Evolutionary conservation across 2,329 filamentous ascomycete genomes (phyloP), one percentile per base, ranked within the genome.

Genomic region (Cytospora schulzeri): DNA sequence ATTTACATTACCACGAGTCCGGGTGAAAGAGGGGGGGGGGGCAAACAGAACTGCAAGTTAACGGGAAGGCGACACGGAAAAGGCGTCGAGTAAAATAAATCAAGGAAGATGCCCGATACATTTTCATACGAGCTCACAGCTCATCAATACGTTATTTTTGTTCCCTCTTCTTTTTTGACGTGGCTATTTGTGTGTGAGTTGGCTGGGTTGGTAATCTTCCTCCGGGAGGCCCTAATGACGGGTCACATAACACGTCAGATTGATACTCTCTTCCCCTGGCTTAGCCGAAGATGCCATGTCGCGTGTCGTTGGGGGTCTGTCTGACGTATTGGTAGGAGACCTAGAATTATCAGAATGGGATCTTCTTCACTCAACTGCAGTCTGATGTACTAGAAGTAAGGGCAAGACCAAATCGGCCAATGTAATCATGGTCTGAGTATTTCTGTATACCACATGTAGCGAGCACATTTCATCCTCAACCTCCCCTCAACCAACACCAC

Each of bases 51-150:
- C 28, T 50, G 35, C 41, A 24, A 29, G 22, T 51, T 48, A 38
- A 35, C 33, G 45, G 55, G 38, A 62, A 62, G 53, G 52, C 52
- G 38, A 54, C 33, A 53, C 48, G 48, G 52, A 50, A 31, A 38
- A 48, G 60, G 60, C 60, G 60, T 62, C 15, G 38, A 56, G 52
- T 62, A 62, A 50, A 56, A 19, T 24, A 56, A 62, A 62, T 54
- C 29, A 48, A 62, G 50, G 31, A 62, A 56, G 14, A 19, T 51
- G 35, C 35, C 15, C 24, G 60, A 50, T 38, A 35, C 55, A 14
- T 26, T 56, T 33, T 24, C 41, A 38, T 31, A 62, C 29, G 53
- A 35, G 50, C 48, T 48, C 53, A 33, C 31, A 55, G 63, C 58
- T 48, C 33, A 38, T 57, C 33, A 15, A n/a, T 26, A 19, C 14